A percentile compares a stretch with the other conserved stretches of the same genome.
These are phyloP conservation scores for Escallonia herrerae DNA, from an alignment of 129 eudicot species.

Conservation along the genomic window DNA sequence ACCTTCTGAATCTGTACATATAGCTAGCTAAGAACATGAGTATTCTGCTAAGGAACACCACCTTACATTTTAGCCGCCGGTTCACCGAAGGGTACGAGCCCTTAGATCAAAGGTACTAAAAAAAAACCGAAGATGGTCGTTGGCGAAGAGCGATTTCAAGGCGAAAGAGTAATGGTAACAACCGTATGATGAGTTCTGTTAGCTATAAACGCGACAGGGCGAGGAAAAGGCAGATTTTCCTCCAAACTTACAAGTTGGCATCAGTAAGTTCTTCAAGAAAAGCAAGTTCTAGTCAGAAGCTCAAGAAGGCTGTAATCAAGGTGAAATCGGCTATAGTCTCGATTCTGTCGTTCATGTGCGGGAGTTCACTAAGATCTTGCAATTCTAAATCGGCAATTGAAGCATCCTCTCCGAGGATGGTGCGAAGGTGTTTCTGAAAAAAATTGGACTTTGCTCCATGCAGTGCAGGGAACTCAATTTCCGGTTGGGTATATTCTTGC, in stretches of 20 bases:
- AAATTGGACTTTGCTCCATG: too few relatives aligned
- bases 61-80: slow-evolving; percentile 10
- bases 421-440: slow-evolving; percentile 27
- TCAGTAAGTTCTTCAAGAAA: slow-evolving; percentile 21
- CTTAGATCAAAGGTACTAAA: slow-evolving; percentile 2
- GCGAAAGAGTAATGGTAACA: neutral
- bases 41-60: slow-evolving; percentile 8
- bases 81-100: slow-evolving; percentile 3
- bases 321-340: slow-evolving; percentile 46
- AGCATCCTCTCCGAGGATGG: slow-evolving; percentile 34
- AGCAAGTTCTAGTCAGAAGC: slow-evolving; percentile 17
- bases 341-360: slow-evolving; percentile 34
- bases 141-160: neutral
- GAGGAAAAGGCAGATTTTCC: slow-evolving; percentile 10
- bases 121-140: neutral
- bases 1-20: too few relatives aligned
- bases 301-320: slow-evolving; percentile 36
- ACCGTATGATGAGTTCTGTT: neutral
- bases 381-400: slow-evolving; percentile 39
- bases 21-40: slow-evolving; percentile 1
- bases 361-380: slow-evolving; percentile 36
- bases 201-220: slow-evolving; percentile 20
- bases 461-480: too few relatives aligned
- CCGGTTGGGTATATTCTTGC: too few relatives aligned
- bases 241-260: slow-evolving; percentile 37